Evolutionary conservation across 129 eudicot species (phyloP).

Genomic region (Flaveria ramosissima): DNA sequence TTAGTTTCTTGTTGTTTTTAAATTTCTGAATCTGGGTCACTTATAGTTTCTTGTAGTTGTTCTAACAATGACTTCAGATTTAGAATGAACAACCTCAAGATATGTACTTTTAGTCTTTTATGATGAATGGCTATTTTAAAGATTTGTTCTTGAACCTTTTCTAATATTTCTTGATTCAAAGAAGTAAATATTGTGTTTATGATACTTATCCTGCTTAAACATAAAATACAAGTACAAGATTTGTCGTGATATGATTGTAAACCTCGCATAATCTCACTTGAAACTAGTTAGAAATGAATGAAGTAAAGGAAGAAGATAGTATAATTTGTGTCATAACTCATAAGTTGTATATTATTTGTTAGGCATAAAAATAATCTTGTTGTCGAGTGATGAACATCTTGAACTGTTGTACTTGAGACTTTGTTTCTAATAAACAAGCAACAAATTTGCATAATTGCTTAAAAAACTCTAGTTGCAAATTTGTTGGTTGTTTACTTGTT

Average conservation of each 20-base stretch:
- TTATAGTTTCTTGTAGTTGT: constrained; percentile 22
- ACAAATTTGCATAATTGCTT: too few species aligned
- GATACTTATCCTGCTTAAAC: not conserved
- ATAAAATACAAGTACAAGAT: constrained; percentile 7
- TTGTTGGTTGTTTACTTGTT: not conserved
- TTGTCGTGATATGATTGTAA: not conserved
- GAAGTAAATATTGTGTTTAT: constrained; percentile 18
- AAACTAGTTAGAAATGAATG: not conserved
- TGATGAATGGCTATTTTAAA: constrained; percentile 10
- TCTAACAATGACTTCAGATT: constrained; percentile 14
- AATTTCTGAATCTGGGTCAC: constrained; percentile 17
- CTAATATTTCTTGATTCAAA: constrained; percentile 14
- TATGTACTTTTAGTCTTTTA: constrained; percentile 20
- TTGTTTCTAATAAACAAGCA: not conserved
- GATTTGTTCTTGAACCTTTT: constrained; percentile 26
- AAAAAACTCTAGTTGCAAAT: too few species aligned
- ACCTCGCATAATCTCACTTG: not conserved
- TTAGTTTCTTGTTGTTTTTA: constrained; percentile 22
- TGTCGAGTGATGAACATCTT: not conserved
- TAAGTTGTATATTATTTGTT: not conserved
- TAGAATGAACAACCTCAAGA: constrained; percentile 28
- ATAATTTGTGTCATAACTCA: not conserved
- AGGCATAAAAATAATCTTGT: not conserved
- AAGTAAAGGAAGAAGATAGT: not conserved
- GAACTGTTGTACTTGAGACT: not conserved